Base-by-base conservation (phyloP, 2,329 filamentous ascomycete genomes). In the Arachnomyces sp. region DNA sequence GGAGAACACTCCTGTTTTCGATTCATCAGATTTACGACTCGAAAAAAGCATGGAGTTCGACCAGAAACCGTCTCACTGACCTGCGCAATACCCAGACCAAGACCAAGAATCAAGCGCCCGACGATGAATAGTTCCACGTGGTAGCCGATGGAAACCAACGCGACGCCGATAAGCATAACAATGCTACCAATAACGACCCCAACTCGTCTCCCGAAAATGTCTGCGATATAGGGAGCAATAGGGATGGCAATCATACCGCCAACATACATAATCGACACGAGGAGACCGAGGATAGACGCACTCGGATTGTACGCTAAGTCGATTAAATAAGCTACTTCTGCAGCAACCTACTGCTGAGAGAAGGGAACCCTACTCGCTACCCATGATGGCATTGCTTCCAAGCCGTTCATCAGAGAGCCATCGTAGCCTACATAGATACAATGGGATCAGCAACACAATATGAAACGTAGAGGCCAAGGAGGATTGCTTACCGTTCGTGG, bases 191-290 rank as follows among this genome's bases (percentile, higher is more conserved):
- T 66, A 38, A 73, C 62, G 38, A 74, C 64, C 45, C 68, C 69
- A 47, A 60, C 56, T 34, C 66, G 61, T 40, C 72, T 61, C 11
- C 72, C 72, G 6, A 68, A 52, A 28, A 61, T 51, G 61, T 74
- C 71, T 17, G 69, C 67, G 15, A 63, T 61, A 52, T 69, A 73
- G 12, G 69, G 67, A 3, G 67, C 66, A 34, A 71, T 57, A 3
- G 68, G 66, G 12, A 73, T 56, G 28, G 68, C 68, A 9, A 62
- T 59, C 28, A 74, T 57, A 12, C 65, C 68, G 40, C 71, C 71
- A 34, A 73, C 62, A 31, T 66, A 68, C 65, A 72, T 69, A 47
- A 72, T 71, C 36, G 61, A 63, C 36, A 67, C 63, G 21, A 72
- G 56, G 16, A 72, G 58, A 44, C 69, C 68, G 33, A 69, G 59